Evolutionary conservation across 352 stramenopile species (phyloP).

Genomic region (Phytophthora chlamydospora): DNA sequence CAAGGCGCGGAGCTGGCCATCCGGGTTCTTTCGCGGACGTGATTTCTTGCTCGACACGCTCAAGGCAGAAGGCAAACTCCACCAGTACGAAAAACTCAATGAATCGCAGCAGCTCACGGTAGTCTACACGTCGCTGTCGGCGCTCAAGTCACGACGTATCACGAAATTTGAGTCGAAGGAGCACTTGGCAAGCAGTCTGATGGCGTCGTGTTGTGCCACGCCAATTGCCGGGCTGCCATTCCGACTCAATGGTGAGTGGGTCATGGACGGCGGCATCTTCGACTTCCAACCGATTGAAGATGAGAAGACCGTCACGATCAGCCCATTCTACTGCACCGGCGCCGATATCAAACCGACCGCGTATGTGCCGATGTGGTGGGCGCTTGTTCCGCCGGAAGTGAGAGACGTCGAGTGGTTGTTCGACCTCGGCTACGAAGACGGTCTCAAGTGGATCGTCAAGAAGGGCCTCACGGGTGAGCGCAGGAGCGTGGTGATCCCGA

Average conservation of each 20-base stretch:
- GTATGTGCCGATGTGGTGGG: slow-evolving; percentile 91
- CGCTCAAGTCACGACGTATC: slow-evolving; percentile 56
- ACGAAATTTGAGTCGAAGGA: slow-evolving; percentile 58
- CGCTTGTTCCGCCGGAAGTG: slow-evolving; percentile 63
- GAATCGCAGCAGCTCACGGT: slow-evolving; percentile 50
- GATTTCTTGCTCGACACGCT: slow-evolving; percentile 69
- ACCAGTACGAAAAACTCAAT: slow-evolving; percentile 64
- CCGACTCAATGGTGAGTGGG: slow-evolving; percentile 83
- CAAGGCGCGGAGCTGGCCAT: slow-evolving; percentile 51
- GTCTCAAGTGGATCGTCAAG: slow-evolving; percentile 69
- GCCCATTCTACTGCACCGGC: slow-evolving; percentile 86
- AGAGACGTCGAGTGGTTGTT: slow-evolving; percentile 87
- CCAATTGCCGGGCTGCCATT: slow-evolving; percentile 87
- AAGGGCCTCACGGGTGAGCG: slow-evolving; percentile 36
- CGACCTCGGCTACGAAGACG: slow-evolving; percentile 82
- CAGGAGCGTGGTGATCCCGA: slow-evolving; percentile 58
- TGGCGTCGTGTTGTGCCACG: slow-evolving; percentile 81
- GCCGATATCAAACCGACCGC: slow-evolving; percentile 90
- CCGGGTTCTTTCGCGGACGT: slow-evolving; percentile 70
- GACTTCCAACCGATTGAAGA: slow-evolving; percentile 86
- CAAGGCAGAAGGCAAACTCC: slow-evolving; percentile 36
- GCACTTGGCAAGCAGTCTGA: slow-evolving; percentile 56
- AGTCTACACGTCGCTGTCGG: slow-evolving; percentile 68
- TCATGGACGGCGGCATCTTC: slow-evolving; percentile 88
- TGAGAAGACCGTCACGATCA: slow-evolving; percentile 76